A percentile compares a stretch with the other conserved stretches of the same genome.
Conservation (phyloP, 1,284 basidiomycete species). For the Ganoderma lingzhi region DNA sequence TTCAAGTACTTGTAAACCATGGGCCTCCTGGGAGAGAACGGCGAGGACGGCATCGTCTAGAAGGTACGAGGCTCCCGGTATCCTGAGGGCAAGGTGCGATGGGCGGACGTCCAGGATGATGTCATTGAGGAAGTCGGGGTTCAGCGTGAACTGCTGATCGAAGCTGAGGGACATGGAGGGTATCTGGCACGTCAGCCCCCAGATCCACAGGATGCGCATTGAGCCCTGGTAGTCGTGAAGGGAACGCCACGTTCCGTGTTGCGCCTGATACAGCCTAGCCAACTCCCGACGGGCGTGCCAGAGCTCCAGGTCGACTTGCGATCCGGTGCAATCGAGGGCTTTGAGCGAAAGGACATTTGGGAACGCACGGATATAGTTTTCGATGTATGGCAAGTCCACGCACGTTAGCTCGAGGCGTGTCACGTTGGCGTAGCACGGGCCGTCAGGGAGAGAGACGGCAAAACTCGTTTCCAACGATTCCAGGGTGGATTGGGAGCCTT, state of each 20-base stretch:
- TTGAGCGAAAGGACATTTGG: not conserved
- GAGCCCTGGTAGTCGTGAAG: not conserved
- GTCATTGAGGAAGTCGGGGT: not conserved
- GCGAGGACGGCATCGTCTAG: not conserved
- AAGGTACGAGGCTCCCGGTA: not conserved
- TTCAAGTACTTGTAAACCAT: not conserved
- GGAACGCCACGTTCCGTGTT: not conserved
- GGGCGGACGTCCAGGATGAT: not conserved
- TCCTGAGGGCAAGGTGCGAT: not conserved
- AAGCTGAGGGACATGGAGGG: not conserved
- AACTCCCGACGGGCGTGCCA: not conserved
- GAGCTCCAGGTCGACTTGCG: not conserved
- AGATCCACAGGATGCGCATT: not conserved
- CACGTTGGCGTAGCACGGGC: not conserved
- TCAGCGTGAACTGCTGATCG: not conserved
- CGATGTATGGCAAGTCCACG: not conserved
- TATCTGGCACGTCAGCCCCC: not conserved
- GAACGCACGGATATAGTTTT: not conserved
- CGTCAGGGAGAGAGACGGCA: not conserved
- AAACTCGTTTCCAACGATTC: not conserved
- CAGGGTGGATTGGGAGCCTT: conserved; percentile 1
- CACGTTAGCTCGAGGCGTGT: not conserved
- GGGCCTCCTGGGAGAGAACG: not conserved
- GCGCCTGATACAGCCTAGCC: not conserved
- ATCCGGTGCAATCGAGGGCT: not conserved